These are phyloP conservation scores for Lichtheimia ornata DNA, from an alignment of 371 early-diverging fungal species.

Conservation along the genomic window DNA sequence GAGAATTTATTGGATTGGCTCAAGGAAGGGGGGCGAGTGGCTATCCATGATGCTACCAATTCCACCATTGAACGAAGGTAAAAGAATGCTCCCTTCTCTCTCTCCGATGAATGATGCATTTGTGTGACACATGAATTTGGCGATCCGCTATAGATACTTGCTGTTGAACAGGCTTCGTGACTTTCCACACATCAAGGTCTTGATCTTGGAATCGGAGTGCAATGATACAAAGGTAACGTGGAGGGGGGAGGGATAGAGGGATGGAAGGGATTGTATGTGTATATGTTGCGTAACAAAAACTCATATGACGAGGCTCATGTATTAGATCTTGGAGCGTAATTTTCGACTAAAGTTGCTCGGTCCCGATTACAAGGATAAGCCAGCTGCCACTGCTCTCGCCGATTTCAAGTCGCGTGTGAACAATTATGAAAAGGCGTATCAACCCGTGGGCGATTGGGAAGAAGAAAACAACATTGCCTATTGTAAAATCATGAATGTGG, in stretches of 20 bases:
- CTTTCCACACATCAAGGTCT: constrained; percentile 56
- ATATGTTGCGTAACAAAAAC: too few relatives aligned
- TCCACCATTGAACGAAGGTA: constrained; percentile 76
- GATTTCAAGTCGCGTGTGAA: constrained; percentile 78
- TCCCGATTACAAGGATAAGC: constrained; percentile 81
- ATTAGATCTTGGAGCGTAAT: constrained; percentile 67
- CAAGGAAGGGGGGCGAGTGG: constrained; percentile 69
- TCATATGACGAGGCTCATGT: too few relatives aligned
- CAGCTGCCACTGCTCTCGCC: constrained; percentile 64
- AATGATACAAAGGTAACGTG: constrained; percentile 48
- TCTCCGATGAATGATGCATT: neutral
- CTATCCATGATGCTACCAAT: constrained; percentile 91
- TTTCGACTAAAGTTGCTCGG: constrained; percentile 80
- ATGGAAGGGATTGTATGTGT: too few relatives aligned
- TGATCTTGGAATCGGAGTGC: constrained; percentile 78
- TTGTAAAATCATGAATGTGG: constrained; percentile 84
- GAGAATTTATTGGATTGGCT: constrained; percentile 85
- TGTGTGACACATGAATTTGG: neutral
- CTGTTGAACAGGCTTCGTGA: constrained; percentile 64
- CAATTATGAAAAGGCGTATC: constrained; percentile 84
- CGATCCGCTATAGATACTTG: constrained; percentile 38
- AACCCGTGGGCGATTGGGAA: constrained; percentile 76
- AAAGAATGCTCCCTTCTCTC: neutral
- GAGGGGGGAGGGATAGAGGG: too few relatives aligned
- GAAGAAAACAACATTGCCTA: constrained; percentile 74